Evolutionary conservation across 164 flowering plant species (phyloP).

Genomic region (Protea cynaroides): DNA sequence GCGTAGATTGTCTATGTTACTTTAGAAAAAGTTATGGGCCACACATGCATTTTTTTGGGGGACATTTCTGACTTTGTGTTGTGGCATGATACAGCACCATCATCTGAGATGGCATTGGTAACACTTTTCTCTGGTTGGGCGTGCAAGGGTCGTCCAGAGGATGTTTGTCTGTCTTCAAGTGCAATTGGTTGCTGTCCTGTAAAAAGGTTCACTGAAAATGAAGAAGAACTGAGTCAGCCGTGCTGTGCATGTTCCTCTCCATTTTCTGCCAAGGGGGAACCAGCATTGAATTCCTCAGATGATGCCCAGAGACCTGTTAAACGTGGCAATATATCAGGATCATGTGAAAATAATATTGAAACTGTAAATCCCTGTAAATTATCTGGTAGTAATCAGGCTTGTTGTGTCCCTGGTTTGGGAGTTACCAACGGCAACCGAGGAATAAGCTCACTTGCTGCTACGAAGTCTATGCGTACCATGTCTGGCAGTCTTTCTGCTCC

Average conservation of each 20-base stretch:
- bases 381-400: constrained; percentile 43
- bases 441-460: constrained; percentile 47
- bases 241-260: constrained; percentile 32
- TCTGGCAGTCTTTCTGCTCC: constrained; percentile 69
- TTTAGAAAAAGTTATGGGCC: neutral
- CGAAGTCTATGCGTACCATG: constrained; percentile 67
- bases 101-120: constrained; percentile 69
- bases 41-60: neutral
- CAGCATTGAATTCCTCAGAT: constrained; percentile 16
- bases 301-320: constrained; percentile 38
- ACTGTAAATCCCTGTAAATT: constrained; percentile 17
- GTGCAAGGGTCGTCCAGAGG: constrained; percentile 63
- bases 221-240: constrained; percentile 19
- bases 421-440: constrained; percentile 53
- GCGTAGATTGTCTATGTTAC: neutral
- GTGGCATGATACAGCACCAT: constrained; percentile 63
- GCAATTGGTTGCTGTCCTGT: constrained; percentile 57
- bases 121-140: constrained; percentile 97
- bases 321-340: constrained; percentile 30
- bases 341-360: constrained; percentile 17
- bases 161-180: constrained; percentile 56
- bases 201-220: constrained; percentile 23
- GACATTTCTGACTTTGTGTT: constrained; percentile 5
- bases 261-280: constrained; percentile 18
- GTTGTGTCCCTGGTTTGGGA: constrained; percentile 89